These are phyloP conservation scores for Entrophospora sp. DNA, from an alignment of 192 early-diverging fungal genomes.

Conservation along the genomic window DNA sequence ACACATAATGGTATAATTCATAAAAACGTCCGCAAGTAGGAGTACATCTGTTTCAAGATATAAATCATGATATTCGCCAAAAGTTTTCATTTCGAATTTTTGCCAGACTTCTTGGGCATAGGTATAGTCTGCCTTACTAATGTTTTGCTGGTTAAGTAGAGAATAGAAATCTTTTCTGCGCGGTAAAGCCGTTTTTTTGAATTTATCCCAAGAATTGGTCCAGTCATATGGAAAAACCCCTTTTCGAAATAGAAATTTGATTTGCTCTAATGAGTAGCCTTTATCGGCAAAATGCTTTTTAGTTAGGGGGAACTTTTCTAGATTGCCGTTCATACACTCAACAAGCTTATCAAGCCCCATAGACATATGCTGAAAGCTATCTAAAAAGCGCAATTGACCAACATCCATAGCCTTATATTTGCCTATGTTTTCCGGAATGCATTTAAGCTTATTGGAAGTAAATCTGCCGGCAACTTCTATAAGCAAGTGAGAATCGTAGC, in stretches of 20 bases:
- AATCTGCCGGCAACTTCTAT: background rate
- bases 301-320: background rate
- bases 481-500: background rate
- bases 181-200: background rate
- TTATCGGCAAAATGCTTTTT: background rate
- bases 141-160: background rate
- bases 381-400: too few species aligned
- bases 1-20: too few species aligned
- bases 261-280: slow-evolving; percentile 3
- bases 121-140: background rate
- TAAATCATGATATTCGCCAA: slow-evolving; percentile 6
- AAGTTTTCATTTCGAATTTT: background rate
- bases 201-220: too few species aligned
- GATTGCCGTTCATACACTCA: background rate
- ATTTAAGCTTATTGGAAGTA: background rate
- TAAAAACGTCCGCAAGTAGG: too few species aligned
- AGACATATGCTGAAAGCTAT: slow-evolving; percentile 1
- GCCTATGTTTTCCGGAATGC: too few species aligned
- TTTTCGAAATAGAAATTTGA: background rate
- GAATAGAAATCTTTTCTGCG: slow-evolving; percentile 5
- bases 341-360: background rate
- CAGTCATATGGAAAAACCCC: too few species aligned
- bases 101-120: too few species aligned
- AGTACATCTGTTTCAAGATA: too few species aligned
- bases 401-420: too few species aligned